phyloP scores from a whole-genome alignment of 164 flowering plant genomes.

The Stephania yunnanensis region DNA sequence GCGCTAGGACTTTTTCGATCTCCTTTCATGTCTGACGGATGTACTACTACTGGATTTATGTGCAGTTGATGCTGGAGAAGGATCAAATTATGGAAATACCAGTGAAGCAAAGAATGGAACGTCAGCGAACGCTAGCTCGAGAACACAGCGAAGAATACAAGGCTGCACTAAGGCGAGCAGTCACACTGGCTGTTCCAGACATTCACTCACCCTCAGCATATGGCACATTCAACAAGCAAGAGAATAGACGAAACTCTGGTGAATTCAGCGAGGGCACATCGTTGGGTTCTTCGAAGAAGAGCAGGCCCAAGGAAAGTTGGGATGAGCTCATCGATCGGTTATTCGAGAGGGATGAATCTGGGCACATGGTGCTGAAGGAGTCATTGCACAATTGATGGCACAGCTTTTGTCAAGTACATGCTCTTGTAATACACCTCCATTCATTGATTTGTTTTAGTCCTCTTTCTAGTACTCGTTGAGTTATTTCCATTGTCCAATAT shows the following conservation, averaged over 20 bases:
- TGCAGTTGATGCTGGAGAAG: constrained; percentile 47
- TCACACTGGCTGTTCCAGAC: constrained; percentile 54
- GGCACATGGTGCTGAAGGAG: constrained; percentile 48
- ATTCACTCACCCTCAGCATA: constrained; percentile 63
- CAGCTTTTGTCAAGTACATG: background rate
- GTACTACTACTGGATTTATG: too few species aligned
- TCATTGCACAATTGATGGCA: background rate
- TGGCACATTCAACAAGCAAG: constrained; percentile 56
- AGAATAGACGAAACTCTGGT: constrained; percentile 24
- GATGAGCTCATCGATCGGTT: constrained; percentile 62
- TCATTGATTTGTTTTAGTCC: constrained; percentile 3
- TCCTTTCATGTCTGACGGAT: background rate
- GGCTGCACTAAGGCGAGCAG: constrained; percentile 83
- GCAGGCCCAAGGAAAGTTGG: constrained; percentile 47
- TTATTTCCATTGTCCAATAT: background rate
- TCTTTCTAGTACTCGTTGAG: background rate
- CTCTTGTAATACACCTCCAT: background rate
- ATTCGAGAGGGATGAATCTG: constrained; percentile 64
- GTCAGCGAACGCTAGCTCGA: constrained; percentile 50
- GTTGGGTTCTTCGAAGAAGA: constrained; percentile 28
- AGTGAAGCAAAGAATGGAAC: constrained; percentile 64
- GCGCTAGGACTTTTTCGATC: background rate
- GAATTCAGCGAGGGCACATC: background rate
- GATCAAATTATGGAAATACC: constrained; percentile 69
- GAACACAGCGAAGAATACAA: constrained; percentile 68